phyloP scores from a whole-genome alignment of 768 basidiomycete species.

The Tricholoma saponaceum region DNA sequence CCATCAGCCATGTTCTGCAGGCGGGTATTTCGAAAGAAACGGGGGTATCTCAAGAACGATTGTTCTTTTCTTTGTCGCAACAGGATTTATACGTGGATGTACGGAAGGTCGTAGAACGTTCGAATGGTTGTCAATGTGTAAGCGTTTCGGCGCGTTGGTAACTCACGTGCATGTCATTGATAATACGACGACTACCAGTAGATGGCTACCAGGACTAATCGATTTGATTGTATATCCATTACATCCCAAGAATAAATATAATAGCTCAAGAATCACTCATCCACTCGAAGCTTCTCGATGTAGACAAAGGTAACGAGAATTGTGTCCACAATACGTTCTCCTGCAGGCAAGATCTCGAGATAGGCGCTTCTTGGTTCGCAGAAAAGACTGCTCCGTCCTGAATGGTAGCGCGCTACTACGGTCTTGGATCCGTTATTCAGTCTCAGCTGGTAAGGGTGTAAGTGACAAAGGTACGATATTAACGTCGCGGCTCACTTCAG shows the following conservation, averaged over 20 bases:
- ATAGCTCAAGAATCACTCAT: slow-evolving; percentile 8
- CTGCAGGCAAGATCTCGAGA: slow-evolving; percentile 24
- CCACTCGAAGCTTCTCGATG: slow-evolving; percentile 23
- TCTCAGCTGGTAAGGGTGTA: slow-evolving; percentile 9
- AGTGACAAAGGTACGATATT: background rate
- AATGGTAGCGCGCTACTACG: slow-evolving; percentile 17
- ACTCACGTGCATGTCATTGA: background rate
- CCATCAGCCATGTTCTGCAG: slow-evolving; percentile 16
- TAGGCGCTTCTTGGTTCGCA: slow-evolving; percentile 11
- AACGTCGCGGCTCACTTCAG: slow-evolving; percentile 8
- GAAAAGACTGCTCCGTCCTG: slow-evolving; percentile 6
- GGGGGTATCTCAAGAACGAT: background rate
- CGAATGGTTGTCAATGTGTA: slow-evolving; percentile 2
- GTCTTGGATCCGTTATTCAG: slow-evolving; percentile 9
- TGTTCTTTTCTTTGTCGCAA: background rate
- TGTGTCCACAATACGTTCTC: slow-evolving; percentile 25
- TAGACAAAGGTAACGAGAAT: slow-evolving; percentile 30
- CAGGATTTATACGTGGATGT: background rate
- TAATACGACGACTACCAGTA: no score
- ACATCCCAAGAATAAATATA: background rate
- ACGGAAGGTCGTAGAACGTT: slow-evolving; percentile 13
- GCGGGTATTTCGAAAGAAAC: background rate
- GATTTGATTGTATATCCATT: background rate
- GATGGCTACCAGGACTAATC: no score
- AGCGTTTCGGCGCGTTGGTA: background rate